These are phyloP conservation scores for Vararia minispora DNA, from an alignment of 768 basidiomycete species.

Conservation along the genomic window DNA sequence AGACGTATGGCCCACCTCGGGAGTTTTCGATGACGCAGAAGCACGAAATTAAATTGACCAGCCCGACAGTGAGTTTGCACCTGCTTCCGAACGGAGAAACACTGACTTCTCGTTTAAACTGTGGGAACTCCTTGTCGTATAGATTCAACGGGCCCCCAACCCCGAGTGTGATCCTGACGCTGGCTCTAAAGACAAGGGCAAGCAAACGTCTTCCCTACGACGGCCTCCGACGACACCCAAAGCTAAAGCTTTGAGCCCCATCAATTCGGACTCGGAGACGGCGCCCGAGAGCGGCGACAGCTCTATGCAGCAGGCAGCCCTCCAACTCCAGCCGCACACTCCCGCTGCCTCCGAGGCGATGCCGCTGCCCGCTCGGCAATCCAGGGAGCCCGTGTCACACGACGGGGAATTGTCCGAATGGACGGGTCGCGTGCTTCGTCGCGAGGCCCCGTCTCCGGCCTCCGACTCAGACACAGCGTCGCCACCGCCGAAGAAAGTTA, in stretches of 20 bases:
- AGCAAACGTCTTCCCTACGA: no score
- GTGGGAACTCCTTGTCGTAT: background rate
- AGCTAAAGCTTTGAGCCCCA: no score
- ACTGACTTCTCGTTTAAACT: background rate
- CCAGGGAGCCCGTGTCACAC: no score
- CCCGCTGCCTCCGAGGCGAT: no score
- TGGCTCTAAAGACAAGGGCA: no score
- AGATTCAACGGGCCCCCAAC: no score
- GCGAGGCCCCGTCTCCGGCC: conserved; percentile 2
- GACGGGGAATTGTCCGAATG: background rate
- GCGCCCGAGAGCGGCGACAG: conserved; percentile 1
- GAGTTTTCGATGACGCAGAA: background rate
- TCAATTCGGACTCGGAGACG: no score
- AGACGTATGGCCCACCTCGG: background rate
- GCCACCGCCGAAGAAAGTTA: conserved; percentile 28
- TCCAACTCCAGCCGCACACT: conserved; percentile 1
- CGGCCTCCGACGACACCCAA: no score
- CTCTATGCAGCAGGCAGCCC: background rate
- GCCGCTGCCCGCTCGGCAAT: no score
- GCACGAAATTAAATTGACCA: background rate
- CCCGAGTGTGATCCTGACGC: no score
- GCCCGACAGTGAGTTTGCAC: background rate
- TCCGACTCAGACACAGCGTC: conserved; percentile 45
- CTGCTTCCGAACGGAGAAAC: conserved; percentile 1
- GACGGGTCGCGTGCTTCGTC: background rate